Evolutionary conservation across 163 green algal species (phyloP).

Genomic region (Volvox carteri): DNA sequence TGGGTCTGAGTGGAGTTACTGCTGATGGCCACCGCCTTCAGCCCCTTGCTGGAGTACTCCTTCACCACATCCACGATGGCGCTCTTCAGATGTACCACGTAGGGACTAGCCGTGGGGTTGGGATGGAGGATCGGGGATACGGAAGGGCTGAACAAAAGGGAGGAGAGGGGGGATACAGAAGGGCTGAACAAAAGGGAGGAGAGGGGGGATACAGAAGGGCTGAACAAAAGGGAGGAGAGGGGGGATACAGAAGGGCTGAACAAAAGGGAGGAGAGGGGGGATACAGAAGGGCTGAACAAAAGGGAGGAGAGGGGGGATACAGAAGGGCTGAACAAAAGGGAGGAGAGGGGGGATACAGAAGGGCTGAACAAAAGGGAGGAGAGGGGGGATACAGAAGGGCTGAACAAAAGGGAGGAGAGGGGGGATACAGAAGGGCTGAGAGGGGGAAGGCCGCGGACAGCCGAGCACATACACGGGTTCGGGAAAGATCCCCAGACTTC

Average conservation of each 20-base stretch:
- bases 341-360: no score
- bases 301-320: neutral
- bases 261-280: neutral
- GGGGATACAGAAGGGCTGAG: neutral
- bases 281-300: neutral
- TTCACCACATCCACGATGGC: constrained; percentile 53
- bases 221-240: neutral
- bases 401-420: neutral
- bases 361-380: no score
- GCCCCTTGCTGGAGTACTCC: constrained; percentile 78
- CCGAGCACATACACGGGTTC: no score
- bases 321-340: no score
- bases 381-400: no score
- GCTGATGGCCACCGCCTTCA: constrained; percentile 88
- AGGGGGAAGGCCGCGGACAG: neutral
- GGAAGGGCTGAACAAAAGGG: neutral
- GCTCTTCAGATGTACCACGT: constrained; percentile 44
- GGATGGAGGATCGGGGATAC: neutral
- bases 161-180: neutral
- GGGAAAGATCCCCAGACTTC: no score
- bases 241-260: neutral
- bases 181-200: neutral
- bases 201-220: neutral
- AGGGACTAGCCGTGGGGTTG: neutral
- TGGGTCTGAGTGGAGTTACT: constrained; percentile 86